These are phyloP conservation scores for Volvox africanus DNA, from an alignment of 139 green algal species.

Conservation along the genomic window DNA sequence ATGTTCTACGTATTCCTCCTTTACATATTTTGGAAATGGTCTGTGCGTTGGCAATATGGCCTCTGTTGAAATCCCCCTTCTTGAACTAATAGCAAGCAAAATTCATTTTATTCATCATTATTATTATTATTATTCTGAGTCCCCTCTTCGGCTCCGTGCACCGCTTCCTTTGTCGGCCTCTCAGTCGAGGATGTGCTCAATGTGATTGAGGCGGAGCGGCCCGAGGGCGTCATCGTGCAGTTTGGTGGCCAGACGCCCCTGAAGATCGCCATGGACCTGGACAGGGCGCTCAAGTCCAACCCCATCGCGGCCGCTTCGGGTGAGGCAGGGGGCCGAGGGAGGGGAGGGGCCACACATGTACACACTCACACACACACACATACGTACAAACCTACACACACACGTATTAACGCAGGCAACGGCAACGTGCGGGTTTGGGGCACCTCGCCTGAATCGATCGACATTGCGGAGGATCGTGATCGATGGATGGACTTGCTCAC, in stretches of 20 bases:
- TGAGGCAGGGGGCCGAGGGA: slow-evolving; percentile 24
- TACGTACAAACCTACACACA: too few species aligned
- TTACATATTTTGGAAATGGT: too few species aligned
- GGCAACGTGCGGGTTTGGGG: slow-evolving; percentile 96
- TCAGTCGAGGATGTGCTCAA: slow-evolving; percentile 96
- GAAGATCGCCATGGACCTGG: slow-evolving; percentile 82
- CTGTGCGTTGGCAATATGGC: too few species aligned
- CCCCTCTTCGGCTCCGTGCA: too few species aligned
- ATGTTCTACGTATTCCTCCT: too few species aligned
- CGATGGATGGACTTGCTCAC: slow-evolving; percentile 87
- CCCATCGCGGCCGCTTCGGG: slow-evolving; percentile 81
- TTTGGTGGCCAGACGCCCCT: slow-evolving; percentile 99
- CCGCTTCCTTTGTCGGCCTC: too few species aligned
- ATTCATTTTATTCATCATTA: too few species aligned
- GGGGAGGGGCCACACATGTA: too few species aligned
- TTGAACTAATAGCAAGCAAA: too few species aligned
- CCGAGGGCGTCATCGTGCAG: slow-evolving; percentile 99
- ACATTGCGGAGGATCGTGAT: slow-evolving; percentile 97
- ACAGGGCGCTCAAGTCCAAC: slow-evolving; percentile 83
- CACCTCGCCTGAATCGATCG: slow-evolving; percentile 94
- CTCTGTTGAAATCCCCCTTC: too few species aligned
- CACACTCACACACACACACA: too few species aligned
- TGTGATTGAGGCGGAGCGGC: slow-evolving; percentile 94
- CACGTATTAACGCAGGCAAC: slow-evolving; percentile 80
- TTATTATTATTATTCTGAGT: too few species aligned